These are phyloP conservation scores for Onygenales sp. DNA, from an alignment of 2,329 filamentous ascomycete genomes.

Conservation along the genomic window DNA sequence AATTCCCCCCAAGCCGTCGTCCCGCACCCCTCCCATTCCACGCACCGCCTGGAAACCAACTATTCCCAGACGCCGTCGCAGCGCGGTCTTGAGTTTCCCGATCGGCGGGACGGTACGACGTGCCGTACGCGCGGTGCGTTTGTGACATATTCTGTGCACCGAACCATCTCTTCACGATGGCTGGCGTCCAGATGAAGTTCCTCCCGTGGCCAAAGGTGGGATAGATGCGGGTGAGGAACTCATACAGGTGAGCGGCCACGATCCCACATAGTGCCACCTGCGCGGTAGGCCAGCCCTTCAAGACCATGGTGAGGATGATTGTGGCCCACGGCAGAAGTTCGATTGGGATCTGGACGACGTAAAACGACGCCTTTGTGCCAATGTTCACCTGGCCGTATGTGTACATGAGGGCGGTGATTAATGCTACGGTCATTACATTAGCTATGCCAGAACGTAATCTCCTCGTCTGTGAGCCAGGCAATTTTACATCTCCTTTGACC, in stretches of 20 bases:
- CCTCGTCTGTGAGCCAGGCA: too few relatives aligned
- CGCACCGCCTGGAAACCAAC: slow-evolving; percentile 1
- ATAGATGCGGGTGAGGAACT: slow-evolving; percentile 82
- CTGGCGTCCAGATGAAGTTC: slow-evolving; percentile 67
- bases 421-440: slow-evolving; percentile 44
- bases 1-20: not conserved
- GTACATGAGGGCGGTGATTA: slow-evolving; percentile 73
- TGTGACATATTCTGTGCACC: slow-evolving; percentile 8
- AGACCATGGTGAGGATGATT: slow-evolving; percentile 63
- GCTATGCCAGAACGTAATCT: too few relatives aligned
- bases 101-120: not conserved
- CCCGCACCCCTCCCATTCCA: slow-evolving; percentile 4
- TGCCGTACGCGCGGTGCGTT: not conserved
- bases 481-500: too few relatives aligned
- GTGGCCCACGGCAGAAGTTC: slow-evolving; percentile 74
- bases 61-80: slow-evolving; percentile 1
- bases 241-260: slow-evolving; percentile 76
- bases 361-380: slow-evolving; percentile 64
- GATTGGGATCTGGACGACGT: slow-evolving; percentile 73
- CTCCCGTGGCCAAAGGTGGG: slow-evolving; percentile 77
- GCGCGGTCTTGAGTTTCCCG: slow-evolving; percentile 4
- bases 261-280: slow-evolving; percentile 66
- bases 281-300: slow-evolving; percentile 48
- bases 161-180: slow-evolving; percentile 60
- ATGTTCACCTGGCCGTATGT: slow-evolving; percentile 80